Conservation (phyloP, 1,284 basidiomycete species). For the Sanguinoderma infundibulare region DNA sequence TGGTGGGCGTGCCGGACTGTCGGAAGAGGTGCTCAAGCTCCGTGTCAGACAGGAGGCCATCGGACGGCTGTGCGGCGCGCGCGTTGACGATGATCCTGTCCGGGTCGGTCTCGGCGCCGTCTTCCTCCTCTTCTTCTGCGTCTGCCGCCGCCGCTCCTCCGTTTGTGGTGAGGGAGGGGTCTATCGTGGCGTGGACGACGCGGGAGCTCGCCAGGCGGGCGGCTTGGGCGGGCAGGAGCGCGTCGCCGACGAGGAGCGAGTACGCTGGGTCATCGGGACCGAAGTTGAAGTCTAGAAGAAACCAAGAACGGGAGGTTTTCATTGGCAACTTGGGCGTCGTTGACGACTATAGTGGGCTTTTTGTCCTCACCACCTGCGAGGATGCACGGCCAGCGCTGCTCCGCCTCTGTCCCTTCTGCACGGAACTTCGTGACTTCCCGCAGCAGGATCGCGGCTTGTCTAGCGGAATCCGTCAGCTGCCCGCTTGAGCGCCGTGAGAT, state of each 20-base stretch:
- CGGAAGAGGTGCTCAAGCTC: conserved; percentile 65
- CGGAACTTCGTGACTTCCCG: conserved; percentile 70
- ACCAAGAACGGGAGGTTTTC: not conserved
- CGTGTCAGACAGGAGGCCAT: conserved; percentile 72
- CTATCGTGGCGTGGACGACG: conserved; percentile 84
- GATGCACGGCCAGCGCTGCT: conserved; percentile 74
- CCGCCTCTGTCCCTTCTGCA: conserved; percentile 41
- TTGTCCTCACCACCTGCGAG: conserved; percentile 75
- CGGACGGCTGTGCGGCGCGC: conserved; percentile 58
- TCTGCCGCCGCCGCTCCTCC: conserved; percentile 41
- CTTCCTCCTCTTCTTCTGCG: conserved; percentile 54
- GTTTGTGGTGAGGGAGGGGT: conserved; percentile 52
- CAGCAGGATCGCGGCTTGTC: conserved; percentile 73
- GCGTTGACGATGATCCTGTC: conserved; percentile 82
- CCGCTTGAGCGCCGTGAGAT: not conserved
- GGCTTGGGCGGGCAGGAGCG: conserved; percentile 58
- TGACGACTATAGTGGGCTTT: not conserved
- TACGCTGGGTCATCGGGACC: conserved; percentile 87
- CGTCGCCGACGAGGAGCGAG: conserved; percentile 72
- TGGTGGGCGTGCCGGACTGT: conserved; percentile 42
- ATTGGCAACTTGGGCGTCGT: not conserved
- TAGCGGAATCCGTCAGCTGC: conserved; percentile 34
- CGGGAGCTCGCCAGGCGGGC: conserved; percentile 65
- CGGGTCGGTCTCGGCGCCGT: conserved; percentile 54
- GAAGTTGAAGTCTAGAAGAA: conserved; percentile 93